Base-by-base conservation (phyloP, 2,329 filamentous ascomycete species). In the Fusarium paranaense region DNA sequence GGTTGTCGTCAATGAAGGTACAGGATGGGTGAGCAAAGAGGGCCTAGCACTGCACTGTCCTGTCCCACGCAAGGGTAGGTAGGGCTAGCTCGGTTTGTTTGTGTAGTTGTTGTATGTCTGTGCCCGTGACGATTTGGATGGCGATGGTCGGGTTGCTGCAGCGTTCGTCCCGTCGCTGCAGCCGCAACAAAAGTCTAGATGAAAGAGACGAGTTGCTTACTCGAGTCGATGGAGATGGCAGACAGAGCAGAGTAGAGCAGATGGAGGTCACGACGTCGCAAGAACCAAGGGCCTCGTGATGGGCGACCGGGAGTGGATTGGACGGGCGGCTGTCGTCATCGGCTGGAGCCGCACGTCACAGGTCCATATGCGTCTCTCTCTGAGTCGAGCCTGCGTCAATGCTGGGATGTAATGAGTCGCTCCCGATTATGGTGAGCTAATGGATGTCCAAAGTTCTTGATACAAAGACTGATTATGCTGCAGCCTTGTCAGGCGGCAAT, bases 281-380 rank as follows among this genome's bases (percentile, higher is more conserved):
- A 72, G 70, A 67, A 63, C 63, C 67, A 69, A 72, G 67, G 74
- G 70, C 77, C 77, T 78, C 76, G 77, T 78, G 77, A 78, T 78
- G 75, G 64, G 59, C 67, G 64, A 63, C 71, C 59, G 67, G 66
- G 73, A 76, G 66, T 76, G 72, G 74, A 74, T 66, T 64, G 74
- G 76, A 71, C 64, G 64, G 66, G 58, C 64, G 66, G 64, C 64
- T 76, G 73, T 72, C 77, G 77, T 78, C 77, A 78, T 78, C 76
- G 77, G 76, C 76, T 76, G 76, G 77, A 74, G 70, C 72, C 70
- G 73, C 72, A 78, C 74, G 73, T 78, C 76, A 78, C 70, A 74
- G 64, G 62, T 54, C 57, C 37, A 45, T 47, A 47, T 66, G 70
- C 64, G 57, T 52, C 52, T n/a, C 14, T 47, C 32, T 45, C 38